Evolutionary conservation across 192 early-diverging fungal species (phyloP).

Genomic region (Coemansia pectinata): DNA sequence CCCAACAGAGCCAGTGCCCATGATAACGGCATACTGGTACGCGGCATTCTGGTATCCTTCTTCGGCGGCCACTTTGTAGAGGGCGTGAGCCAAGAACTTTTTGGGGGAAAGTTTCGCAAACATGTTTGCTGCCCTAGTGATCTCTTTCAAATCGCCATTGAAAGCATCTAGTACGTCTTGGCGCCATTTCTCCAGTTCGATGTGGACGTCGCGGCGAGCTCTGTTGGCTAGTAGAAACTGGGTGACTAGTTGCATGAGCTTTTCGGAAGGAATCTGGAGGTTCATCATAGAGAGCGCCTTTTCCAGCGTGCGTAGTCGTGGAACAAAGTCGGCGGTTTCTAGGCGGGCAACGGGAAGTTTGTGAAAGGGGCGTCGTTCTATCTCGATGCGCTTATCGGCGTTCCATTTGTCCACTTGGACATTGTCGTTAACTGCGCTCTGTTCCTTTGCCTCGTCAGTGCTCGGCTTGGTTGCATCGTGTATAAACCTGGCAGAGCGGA

Average conservation of each 20-base stretch:
- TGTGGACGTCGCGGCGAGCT: not conserved
- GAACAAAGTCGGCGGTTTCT: not conserved
- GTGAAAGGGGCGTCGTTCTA: constrained; percentile 1
- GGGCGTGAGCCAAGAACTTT: constrained; percentile 26
- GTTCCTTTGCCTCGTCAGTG: not conserved
- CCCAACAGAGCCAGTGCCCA: constrained; percentile 12
- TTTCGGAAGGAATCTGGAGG: not conserved
- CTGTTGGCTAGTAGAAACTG: constrained; percentile 17
- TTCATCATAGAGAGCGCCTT: constrained; percentile 8
- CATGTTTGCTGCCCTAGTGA: constrained; percentile 19
- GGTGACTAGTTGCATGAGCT: constrained; percentile 15
- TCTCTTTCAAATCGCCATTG: constrained; percentile 11
- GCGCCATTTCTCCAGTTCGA: constrained; percentile 32
- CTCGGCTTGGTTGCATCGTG: not conserved
- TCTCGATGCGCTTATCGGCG: not conserved
- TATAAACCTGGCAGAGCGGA: not conserved
- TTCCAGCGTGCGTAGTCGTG: constrained; percentile 7
- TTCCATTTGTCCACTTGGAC: not conserved
- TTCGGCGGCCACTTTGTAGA: constrained; percentile 48
- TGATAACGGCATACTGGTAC: constrained; percentile 24
- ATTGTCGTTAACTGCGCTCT: not conserved
- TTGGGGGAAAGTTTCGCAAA: constrained; percentile 14
- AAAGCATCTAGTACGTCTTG: constrained; percentile 19
- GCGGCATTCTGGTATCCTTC: constrained; percentile 32
- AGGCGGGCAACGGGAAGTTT: not conserved